Base-by-base conservation (phyloP, 225 moss, liverwort and hornwort genomes). In the Pleurozium schreberi region DNA sequence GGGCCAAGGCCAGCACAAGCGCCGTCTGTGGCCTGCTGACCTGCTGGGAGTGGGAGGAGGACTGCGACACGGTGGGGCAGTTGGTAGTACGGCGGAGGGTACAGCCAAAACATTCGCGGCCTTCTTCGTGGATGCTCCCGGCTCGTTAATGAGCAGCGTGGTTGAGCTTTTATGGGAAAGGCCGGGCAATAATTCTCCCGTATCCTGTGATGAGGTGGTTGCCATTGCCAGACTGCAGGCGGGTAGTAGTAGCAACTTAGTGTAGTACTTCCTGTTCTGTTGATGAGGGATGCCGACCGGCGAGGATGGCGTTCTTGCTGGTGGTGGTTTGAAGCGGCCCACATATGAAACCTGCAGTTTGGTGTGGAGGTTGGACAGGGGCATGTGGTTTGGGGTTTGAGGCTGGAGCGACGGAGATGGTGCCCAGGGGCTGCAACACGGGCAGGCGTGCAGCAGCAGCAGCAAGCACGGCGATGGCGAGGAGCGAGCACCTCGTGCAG, bases 171-270 rank as follows among this genome's bases (percentile, higher is more conserved):
- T 82, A 84, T 82, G 84, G 55, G 13, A 52, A 73, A 87, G 80
- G 86, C 66, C 74, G 68, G 52, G 76, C 92, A 92, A 91, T 91
- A 91, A 92, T 91, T 82, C 89, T 74, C 50, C 25, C 33, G 70
- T 62, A 62, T 81, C 90, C 30, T 78, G 87, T 82, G 75, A 83
- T 88, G 92, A 65, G 84, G 87, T 78, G 55, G 83, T 85, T 89
- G 88, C 47, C 68, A 43, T 65, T 43, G 74, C 82, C 88, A 74
- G 83, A 81, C 19, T 55, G 81, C 65, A 53, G 57, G 75, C 61
- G 74, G 65, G 87, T 21, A 68, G 69, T 14, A 82, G 47, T 61
- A 86, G 86, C 36, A 64, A 62, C 81, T 62, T 79, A 55, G 66
- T 63, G 79, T 62, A 63, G 84, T 89, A 84, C 67, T 50, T 49